Conservation (phyloP, 257 asterid species). For the Nyctanthes arbortristis region DNA sequence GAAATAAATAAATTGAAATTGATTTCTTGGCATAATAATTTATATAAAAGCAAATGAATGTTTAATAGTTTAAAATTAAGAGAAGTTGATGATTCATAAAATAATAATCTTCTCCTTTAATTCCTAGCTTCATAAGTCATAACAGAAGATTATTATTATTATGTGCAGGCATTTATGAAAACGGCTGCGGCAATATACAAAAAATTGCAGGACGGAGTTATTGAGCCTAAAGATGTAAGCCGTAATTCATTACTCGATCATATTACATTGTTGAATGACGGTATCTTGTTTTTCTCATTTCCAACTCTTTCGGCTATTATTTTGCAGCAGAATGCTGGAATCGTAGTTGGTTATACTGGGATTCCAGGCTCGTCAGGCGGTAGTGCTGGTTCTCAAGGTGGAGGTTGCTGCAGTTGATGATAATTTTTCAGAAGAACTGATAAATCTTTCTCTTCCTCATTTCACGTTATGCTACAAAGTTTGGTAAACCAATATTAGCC, state of each 20-base stretch:
- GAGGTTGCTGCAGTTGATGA: slow-evolving; percentile 89
- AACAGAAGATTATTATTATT: slow-evolving; percentile 14
- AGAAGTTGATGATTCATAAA: too few species aligned
- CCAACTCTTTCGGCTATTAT: neutral
- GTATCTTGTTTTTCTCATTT: neutral
- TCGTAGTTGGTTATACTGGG: slow-evolving; percentile 87
- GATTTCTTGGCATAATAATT: too few species aligned
- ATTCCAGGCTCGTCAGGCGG: slow-evolving; percentile 78
- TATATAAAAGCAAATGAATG: too few species aligned
- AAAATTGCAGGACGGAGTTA: slow-evolving; percentile 94
- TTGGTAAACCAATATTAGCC: slow-evolving; percentile 8
- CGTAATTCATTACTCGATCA: neutral
- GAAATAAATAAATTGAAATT: too few species aligned
- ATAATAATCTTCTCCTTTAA: neutral
- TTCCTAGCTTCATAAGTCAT: slow-evolving; percentile 18
- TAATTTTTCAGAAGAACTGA: slow-evolving; percentile 14
- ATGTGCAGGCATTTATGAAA: slow-evolving; percentile 77
- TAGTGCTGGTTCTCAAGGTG: slow-evolving; percentile 78
- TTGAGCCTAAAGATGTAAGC: slow-evolving; percentile 92
- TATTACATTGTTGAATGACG: neutral
- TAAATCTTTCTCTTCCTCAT: slow-evolving; percentile 10
- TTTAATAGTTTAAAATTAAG: too few species aligned
- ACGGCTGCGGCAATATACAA: slow-evolving; percentile 86
- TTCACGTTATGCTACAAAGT: slow-evolving; percentile 23
- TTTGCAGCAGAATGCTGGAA: slow-evolving; percentile 84